phyloP scores from a whole-genome alignment of 768 basidiomycete genomes.

The Leccinum subgranulosum region DNA sequence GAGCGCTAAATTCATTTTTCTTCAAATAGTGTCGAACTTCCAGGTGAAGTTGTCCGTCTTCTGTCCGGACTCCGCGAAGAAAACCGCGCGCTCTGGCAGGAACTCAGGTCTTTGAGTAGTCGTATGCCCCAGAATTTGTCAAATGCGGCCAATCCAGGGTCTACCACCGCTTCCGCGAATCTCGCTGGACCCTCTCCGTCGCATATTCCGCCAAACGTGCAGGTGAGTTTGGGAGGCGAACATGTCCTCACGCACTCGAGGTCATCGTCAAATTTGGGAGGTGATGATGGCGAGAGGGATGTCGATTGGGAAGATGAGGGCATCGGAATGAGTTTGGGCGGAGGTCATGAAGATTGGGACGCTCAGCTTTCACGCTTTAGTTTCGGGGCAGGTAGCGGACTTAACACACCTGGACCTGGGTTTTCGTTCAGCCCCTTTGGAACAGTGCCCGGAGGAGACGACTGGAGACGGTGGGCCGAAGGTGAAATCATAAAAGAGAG shows the following conservation, averaged over 20 bases:
- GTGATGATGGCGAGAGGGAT: conserved; percentile 26
- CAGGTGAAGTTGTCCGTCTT: conserved; percentile 60
- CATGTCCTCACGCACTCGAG: conserved; percentile 23
- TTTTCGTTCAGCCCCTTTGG: conserved; percentile 11
- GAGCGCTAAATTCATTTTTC: conserved; percentile 19
- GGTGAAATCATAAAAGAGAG: conserved; percentile 53
- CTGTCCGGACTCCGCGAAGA: conserved; percentile 70
- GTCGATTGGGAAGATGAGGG: conserved; percentile 29
- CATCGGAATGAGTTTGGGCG: conserved; percentile 11
- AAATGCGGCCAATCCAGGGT: background rate
- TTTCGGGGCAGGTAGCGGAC: conserved; percentile 8
- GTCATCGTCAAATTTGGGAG: conserved; percentile 27
- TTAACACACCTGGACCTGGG: conserved; percentile 12
- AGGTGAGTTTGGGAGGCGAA: conserved; percentile 11
- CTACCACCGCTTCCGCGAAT: conserved; percentile 1
- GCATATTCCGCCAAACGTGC: conserved; percentile 6
- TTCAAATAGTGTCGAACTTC: conserved; percentile 67
- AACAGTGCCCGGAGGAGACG: conserved; percentile 12
- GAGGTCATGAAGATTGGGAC: conserved; percentile 26
- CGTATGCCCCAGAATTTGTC: conserved; percentile 21
- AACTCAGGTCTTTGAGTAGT: conserved; percentile 19
- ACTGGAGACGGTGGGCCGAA: conserved; percentile 31
- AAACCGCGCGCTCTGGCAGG: conserved; percentile 56
- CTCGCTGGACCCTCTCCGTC: conserved; percentile 4
- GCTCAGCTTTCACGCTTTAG: conserved; percentile 15